Evolutionary conservation across 2,329 filamentous ascomycete genomes (phyloP), one percentile per base, ranked within the genome.

Genomic region (Sporothrix brunneoviolacea): DNA sequence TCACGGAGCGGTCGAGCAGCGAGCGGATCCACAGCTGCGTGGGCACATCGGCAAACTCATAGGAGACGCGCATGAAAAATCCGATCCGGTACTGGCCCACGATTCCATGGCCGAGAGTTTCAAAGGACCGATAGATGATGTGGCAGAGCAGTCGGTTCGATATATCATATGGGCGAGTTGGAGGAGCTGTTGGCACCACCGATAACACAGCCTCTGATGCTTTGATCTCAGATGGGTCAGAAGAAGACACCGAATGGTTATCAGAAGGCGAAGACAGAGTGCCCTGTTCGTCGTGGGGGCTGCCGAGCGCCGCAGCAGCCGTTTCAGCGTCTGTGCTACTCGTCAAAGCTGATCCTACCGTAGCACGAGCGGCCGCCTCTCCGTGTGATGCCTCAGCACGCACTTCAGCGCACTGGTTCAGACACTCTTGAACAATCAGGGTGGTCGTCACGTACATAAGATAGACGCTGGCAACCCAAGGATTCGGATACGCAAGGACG

Each of bases 51-150:
- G 64, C 65, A 57, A 71, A 63, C 43, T 71, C 68, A 48, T 68
- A 69, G 38, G 61, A 65, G 19, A 72, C 67, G 19, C 67, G 61
- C 37, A 71, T 55, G 16, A 64, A 57, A 44, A 67, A 69, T 9
- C 66, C 67, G 28, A 70, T 55, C 22, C 69, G 61, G 47, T 67
- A 67, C 32, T 66, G 66, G 3, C 69, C 69, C 62, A 71, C 64
- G 10, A 64, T 57, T 4, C 68, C 69, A 21, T 50, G 49, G n/a
- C 64, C 61, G 4, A 71, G 58, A 10, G 58, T 63, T 57, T 71
- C 69, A 40, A 71, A 54, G 10, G 65, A 68, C 12, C 66, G 63
- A 28, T 68, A 54, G 38, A 72, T 70, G 27, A 61, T 62, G 19
- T 55, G 53, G 13, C 64, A 61, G 3, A 66, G 54, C 35, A 57